Evolutionary conservation across 345 rosid species (phyloP).

Genomic region (Citrus trifoliata): DNA sequence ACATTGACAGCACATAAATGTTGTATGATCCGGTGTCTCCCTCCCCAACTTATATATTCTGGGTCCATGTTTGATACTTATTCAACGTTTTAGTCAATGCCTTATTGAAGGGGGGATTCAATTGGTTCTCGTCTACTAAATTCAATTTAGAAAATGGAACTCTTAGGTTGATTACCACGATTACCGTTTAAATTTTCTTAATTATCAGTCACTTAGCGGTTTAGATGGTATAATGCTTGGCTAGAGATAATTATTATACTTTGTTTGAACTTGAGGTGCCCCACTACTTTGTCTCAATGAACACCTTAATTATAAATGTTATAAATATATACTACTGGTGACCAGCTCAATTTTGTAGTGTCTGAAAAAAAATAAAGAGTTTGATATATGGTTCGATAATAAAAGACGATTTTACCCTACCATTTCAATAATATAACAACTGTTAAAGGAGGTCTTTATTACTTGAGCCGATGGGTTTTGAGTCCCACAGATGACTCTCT

Average conservation of each 20-base stretch:
- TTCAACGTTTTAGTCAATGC: conserved; percentile 2
- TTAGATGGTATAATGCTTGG: not conserved
- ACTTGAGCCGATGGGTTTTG: not conserved
- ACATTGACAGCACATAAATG: not conserved
- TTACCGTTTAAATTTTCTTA: not conserved
- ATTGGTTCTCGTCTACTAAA: not conserved
- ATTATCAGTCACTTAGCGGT: not conserved
- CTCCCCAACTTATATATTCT: too few relatives aligned
- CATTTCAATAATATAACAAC: not conserved
- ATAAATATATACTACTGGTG: not conserved
- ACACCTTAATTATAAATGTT: not conserved
- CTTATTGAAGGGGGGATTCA: not conserved
- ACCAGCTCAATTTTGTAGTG: not conserved
- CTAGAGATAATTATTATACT: not conserved
- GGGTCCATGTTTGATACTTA: not conserved
- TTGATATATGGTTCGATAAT: not conserved
- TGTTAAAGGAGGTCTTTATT: not conserved
- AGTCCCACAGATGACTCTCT: not conserved
- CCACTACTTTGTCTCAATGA: not conserved
- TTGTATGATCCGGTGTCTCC: not conserved
- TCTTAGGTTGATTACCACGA: not conserved
- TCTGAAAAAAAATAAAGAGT: not conserved
- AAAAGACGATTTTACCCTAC: not conserved
- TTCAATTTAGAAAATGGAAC: not conserved
- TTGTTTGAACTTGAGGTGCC: not conserved